phyloP scores from a whole-genome alignment of 78 protist species.

The Salpingoeca rosetta region DNA sequence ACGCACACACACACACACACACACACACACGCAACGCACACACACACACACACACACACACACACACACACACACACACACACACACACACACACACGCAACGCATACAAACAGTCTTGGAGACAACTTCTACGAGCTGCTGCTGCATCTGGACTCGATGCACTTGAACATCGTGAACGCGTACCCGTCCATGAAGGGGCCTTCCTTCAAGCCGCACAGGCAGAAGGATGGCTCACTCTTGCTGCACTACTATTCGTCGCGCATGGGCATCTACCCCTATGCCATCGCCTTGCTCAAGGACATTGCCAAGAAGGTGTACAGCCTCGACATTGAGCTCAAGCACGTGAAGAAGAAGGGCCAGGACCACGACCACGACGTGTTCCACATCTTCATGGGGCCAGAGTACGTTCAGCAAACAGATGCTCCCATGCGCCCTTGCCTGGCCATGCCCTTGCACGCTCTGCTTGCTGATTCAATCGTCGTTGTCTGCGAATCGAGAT shows the following conservation, averaged over 20 bases:
- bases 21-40: too few relatives aligned
- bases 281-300: neutral
- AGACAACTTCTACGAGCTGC: neutral
- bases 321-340: neutral
- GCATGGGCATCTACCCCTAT: neutral
- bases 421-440: too few relatives aligned
- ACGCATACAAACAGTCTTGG: too few relatives aligned
- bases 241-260: neutral
- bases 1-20: too few relatives aligned
- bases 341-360: neutral
- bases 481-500: neutral
- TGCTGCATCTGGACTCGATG: neutral
- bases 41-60: too few relatives aligned
- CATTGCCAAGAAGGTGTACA: neutral
- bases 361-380: neutral
- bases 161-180: neutral
- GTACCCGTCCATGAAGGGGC: neutral
- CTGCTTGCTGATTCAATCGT: neutral
- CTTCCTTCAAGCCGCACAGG: neutral
- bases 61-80: too few relatives aligned
- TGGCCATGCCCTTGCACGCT: too few relatives aligned
- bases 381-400: neutral
- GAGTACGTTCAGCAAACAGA: neutral
- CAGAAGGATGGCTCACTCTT: neutral
- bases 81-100: too few relatives aligned